Conservation (phyloP, 768 basidiomycete species). For the Paxillus involutus region DNA sequence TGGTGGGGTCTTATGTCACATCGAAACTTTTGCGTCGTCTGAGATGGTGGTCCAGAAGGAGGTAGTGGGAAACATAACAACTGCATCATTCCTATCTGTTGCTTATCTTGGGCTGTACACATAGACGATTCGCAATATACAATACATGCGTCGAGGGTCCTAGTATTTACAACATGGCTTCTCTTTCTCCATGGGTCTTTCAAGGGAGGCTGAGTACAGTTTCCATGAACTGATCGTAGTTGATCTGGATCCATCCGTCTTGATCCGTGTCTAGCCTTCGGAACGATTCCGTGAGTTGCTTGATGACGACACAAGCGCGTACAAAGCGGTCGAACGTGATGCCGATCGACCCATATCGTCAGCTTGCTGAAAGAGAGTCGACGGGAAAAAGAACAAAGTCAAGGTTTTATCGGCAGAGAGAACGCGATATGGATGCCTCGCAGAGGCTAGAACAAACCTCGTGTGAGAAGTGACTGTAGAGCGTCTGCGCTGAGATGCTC, state of each 20-base stretch:
- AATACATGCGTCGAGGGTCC: not conserved
- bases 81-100: not conserved
- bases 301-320: conserved; percentile 79
- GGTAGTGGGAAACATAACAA: no score
- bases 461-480: conserved; percentile 36
- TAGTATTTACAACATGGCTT: not conserved
- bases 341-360: conserved; percentile 14
- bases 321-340: conserved; percentile 86
- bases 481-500: conserved; percentile 38
- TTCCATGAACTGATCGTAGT: conserved; percentile 56
- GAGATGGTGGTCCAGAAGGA: no score
- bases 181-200: conserved; percentile 4
- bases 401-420: not conserved
- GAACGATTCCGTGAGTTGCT: conserved; percentile 76
- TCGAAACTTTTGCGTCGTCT: no score
- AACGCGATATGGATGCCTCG: not conserved
- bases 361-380: conserved; percentile 6
- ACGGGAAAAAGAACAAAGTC: conserved; percentile 3
- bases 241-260: conserved; percentile 53
- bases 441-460: conserved; percentile 37
- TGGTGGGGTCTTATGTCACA: not conserved
- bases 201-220: conserved; percentile 47
- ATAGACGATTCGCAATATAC: not conserved
- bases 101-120: not conserved
- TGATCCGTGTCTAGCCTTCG: conserved; percentile 60